Conservation (phyloP, 768 basidiomycete species). For the Phallus indusiatus region DNA sequence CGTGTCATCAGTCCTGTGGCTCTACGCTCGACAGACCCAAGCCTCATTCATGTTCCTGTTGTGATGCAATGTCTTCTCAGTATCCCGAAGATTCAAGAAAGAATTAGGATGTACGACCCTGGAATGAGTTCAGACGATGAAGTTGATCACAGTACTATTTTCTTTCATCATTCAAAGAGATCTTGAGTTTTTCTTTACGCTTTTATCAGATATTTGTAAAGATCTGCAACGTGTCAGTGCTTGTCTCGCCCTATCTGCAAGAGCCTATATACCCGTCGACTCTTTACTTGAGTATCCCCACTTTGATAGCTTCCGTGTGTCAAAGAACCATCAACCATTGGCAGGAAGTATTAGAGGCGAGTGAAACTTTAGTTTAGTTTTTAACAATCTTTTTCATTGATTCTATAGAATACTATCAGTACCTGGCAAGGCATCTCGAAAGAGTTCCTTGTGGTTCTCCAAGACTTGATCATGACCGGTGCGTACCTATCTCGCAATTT, state of each 20-base stretch:
- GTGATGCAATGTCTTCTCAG: conserved; percentile 4
- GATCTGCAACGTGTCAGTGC: conserved; percentile 4
- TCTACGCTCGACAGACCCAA: neutral
- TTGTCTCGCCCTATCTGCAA: neutral
- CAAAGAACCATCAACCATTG: neutral
- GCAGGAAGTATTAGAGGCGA: neutral
- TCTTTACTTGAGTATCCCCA: neutral
- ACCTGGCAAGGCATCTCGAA: neutral
- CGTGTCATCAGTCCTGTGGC: conserved; percentile 1
- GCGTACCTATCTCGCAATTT: neutral
- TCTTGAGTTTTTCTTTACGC: neutral
- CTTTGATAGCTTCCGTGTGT: neutral
- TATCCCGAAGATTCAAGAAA: neutral
- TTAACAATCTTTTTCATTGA: neutral
- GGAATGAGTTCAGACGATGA: neutral
- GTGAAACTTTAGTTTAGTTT: neutral
- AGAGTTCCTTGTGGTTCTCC: neutral
- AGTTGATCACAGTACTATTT: neutral
- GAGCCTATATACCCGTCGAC: conserved; percentile 3
- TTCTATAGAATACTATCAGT: conserved; percentile 2
- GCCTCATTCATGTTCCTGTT: neutral
- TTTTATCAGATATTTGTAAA: neutral
- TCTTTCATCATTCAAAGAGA: neutral
- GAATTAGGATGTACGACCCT: neutral
- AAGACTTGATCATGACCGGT: neutral